Evolutionary conservation across 1,284 basidiomycete genomes (phyloP).

Genomic region (Melampsora larici-populina): DNA sequence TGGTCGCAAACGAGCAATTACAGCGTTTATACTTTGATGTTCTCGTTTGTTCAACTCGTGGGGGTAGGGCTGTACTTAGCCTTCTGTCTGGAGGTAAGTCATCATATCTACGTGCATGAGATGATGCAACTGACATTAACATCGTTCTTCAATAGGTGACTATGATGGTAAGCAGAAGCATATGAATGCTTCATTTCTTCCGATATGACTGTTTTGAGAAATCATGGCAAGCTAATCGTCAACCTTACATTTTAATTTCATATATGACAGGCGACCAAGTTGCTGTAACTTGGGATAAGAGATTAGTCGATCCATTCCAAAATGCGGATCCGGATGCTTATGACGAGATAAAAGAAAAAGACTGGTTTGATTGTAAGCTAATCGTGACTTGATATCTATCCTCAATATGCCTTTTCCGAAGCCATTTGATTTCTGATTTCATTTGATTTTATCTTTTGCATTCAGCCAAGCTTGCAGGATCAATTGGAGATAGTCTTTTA

Average conservation of each 20-base stretch:
- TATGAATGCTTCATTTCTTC: background rate
- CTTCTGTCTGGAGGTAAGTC: constrained; percentile 31
- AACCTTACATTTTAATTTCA: background rate
- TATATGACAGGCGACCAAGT: constrained; percentile 42
- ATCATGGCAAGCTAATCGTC: background rate
- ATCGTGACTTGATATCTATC: background rate
- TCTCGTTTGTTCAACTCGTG: constrained; percentile 33
- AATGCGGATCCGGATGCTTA: constrained; percentile 14
- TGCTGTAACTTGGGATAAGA: constrained; percentile 9
- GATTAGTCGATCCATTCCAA: constrained; percentile 24
- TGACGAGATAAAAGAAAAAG: background rate
- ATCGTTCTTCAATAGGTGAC: constrained; percentile 12
- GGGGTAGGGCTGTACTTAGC: constrained; percentile 15
- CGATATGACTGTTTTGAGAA: background rate
- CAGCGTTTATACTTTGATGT: constrained; percentile 27
- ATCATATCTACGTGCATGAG: background rate
- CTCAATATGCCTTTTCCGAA: background rate
- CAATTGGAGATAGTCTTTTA: background rate
- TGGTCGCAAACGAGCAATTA: constrained; percentile 20
- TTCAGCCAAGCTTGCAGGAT: background rate
- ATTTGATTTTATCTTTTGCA: no score
- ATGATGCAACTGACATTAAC: background rate
- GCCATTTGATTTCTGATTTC: background rate
- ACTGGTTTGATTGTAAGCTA: constrained; percentile 6
- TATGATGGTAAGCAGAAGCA: constrained; percentile 42